These are phyloP conservation scores for Penicillium flavigenum DNA, from an alignment of 495 filamentous ascomycete genomes.

Conservation along the genomic window DNA sequence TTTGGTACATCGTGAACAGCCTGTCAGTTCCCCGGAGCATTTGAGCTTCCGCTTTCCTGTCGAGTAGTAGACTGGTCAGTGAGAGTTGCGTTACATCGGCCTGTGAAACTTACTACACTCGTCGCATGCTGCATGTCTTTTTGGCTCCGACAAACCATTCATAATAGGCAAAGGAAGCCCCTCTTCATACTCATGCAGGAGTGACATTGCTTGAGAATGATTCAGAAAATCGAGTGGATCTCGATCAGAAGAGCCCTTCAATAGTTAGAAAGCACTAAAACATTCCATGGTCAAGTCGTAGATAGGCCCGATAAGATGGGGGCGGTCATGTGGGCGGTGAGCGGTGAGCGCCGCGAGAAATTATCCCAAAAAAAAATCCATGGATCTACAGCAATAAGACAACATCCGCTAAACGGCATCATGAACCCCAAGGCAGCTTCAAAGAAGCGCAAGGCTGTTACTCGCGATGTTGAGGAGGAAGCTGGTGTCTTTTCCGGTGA, in stretches of 20 bases:
- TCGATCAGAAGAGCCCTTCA: not conserved
- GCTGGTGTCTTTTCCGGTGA: conserved; percentile 59
- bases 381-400: conserved; percentile 16
- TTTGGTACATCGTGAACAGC: conserved; percentile 44
- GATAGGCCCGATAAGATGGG: conserved; percentile 29
- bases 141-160: conserved; percentile 18
- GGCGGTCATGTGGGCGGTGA: conserved; percentile 51
- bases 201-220: conserved; percentile 3
- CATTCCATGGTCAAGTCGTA: conserved; percentile 14
- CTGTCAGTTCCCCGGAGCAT: conserved; percentile 46
- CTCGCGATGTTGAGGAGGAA: conserved; percentile 52
- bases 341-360: conserved; percentile 24
- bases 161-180: not conserved
- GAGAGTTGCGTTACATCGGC: not conserved
- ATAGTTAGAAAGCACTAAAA: conserved; percentile 13
- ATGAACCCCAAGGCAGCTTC: conserved; percentile 43
- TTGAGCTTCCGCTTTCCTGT: conserved; percentile 50
- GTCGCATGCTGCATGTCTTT: conserved; percentile 45
- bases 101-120: conserved; percentile 38
- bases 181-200: conserved; percentile 7
- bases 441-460: conserved; percentile 61
- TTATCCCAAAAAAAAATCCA: conserved; percentile 35
- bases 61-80: conserved; percentile 19
- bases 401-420: conserved; percentile 19
- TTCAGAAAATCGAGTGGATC: not conserved